A percentile compares a stretch with the other conserved stretches of the same genome.
Conservation (phyloP, 225 moss, liverwort and hornwort genomes). For the Antitrichia curtipendula region DNA sequence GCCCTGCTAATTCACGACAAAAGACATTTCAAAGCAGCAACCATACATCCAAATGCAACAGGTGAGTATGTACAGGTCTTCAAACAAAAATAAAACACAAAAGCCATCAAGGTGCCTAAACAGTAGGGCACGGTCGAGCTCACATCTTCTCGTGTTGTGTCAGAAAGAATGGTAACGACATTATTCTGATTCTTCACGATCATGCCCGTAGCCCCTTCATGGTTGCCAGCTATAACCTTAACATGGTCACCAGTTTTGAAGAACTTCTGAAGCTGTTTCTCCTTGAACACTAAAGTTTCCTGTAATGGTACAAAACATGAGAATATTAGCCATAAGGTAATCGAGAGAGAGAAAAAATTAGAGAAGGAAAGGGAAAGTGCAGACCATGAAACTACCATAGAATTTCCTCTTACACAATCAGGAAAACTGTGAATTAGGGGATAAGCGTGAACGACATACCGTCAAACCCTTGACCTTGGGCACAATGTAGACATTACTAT, state of each 20-base stretch:
- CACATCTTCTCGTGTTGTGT: slow-evolving; percentile 90
- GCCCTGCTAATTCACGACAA: background rate
- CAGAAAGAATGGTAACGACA: slow-evolving; percentile 79
- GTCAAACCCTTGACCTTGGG: slow-evolving; percentile 60
- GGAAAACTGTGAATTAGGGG: background rate
- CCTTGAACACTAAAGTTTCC: slow-evolving; percentile 77
- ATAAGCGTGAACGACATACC: slow-evolving; percentile 12
- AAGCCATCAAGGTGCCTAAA: background rate
- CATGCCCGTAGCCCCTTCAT: slow-evolving; percentile 95
- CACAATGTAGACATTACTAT: slow-evolving; percentile 62
- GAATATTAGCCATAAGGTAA: background rate
- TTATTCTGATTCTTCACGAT: slow-evolving; percentile 73
- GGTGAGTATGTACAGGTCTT: background rate
- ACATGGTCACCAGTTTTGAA: slow-evolving; percentile 96
- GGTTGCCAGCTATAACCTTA: slow-evolving; percentile 78
- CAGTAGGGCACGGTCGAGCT: background rate
- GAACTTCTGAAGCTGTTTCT: slow-evolving; percentile 79
- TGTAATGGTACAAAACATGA: background rate
- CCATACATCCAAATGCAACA: background rate
- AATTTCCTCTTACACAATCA: background rate
- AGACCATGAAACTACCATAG: background rate
- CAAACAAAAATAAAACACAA: background rate
- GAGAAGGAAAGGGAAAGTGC: background rate
- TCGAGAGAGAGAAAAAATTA: background rate
- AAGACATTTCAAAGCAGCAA: background rate